Percentiles rank a stretch among this genome's conserved stretches.
Evolutionary conservation across 2,329 filamentous ascomycete species (phyloP).

Genomic region (Pseudogymnoascus destructans): DNA sequence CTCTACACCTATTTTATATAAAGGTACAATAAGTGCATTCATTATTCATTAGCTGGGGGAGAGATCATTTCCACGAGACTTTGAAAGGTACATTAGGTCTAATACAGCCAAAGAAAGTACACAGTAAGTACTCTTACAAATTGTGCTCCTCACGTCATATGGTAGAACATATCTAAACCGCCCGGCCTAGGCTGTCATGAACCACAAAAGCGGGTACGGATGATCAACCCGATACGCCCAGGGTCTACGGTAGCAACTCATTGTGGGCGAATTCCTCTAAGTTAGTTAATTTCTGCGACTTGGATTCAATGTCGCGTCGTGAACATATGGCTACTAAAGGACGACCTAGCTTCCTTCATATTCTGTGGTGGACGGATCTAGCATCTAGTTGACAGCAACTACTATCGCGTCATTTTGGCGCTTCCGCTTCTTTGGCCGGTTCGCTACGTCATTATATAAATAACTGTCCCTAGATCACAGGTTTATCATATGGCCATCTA

Average conservation of each 20-base stretch:
- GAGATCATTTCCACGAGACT: not conserved
- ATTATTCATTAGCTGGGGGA: not conserved
- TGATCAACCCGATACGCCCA: not conserved
- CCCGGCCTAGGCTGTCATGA: no score
- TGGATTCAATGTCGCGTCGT: not conserved
- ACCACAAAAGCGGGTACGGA: not conserved
- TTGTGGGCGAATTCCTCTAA: no score
- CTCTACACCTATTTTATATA: no score
- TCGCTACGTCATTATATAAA: not conserved
- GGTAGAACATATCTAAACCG: no score
- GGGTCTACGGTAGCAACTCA: not conserved
- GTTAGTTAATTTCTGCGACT: no score
- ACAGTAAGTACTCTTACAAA: no score
- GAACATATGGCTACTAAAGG: not conserved
- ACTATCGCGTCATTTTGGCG: not conserved
- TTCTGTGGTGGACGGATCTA: not conserved
- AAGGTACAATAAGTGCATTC: not conserved
- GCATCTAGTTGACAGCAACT: not conserved
- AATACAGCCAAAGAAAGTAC: no score
- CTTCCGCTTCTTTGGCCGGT: not conserved
- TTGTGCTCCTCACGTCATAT: no score
- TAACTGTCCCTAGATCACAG: not conserved
- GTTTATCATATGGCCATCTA: not conserved
- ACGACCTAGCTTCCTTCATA: not conserved
- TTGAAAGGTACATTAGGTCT: not conserved